These are phyloP conservation scores for Pseudocercospora cruenta DNA, from an alignment of 2,329 filamentous ascomycete species.

Conservation along the genomic window DNA sequence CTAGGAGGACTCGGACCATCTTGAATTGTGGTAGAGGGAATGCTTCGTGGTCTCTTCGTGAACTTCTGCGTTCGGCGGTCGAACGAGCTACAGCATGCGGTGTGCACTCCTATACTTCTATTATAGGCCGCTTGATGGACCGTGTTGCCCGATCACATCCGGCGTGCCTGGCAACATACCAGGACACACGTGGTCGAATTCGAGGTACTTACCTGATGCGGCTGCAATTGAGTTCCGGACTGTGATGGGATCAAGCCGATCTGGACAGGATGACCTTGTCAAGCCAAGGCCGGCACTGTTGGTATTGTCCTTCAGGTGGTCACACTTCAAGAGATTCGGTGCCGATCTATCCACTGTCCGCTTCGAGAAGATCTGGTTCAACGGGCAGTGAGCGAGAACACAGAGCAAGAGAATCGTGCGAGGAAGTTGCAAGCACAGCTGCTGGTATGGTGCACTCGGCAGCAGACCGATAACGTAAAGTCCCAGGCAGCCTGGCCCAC, in stretches of 20 bases:
- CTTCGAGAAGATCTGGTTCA: neutral
- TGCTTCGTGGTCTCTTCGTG: neutral
- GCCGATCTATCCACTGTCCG: neutral
- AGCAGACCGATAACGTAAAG: neutral
- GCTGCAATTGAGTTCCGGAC: neutral
- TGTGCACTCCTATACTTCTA: neutral
- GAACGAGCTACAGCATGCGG: neutral
- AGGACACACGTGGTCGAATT: neutral
- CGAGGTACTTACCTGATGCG: neutral
- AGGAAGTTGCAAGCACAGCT: no score
- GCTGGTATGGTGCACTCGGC: no score
- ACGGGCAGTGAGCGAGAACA: no score
- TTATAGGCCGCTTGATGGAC: neutral
- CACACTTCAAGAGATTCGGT: neutral
- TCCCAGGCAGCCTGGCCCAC: neutral
- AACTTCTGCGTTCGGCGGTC: neutral
- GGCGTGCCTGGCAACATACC: neutral
- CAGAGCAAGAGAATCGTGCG: no score
- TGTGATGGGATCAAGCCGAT: neutral
- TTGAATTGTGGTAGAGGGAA: neutral
- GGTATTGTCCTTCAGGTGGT: neutral
- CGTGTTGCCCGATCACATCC: neutral
- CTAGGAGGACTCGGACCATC: neutral
- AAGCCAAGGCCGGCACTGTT: neutral
- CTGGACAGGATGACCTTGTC: neutral